Percentiles rank a stretch among this genome's conserved stretches.
Evolutionary conservation across 2,329 filamentous ascomycete genomes (phyloP).

Genomic region (Sarocladium oryzae): DNA sequence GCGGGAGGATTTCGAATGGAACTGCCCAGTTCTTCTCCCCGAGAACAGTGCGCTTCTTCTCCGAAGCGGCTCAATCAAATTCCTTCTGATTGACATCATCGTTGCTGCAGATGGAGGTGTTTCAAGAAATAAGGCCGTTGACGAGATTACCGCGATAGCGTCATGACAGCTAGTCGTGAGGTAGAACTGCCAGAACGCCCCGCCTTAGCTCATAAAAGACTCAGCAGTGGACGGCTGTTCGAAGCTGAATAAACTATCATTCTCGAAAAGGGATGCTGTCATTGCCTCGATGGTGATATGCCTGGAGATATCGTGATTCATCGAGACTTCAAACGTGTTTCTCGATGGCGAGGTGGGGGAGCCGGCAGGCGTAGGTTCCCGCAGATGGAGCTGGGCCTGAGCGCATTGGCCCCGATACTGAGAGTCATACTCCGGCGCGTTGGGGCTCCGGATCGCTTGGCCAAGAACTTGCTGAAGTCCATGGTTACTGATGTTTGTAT

Average conservation of each 20-base stretch:
- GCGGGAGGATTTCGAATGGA: neutral
- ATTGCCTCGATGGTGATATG: no score
- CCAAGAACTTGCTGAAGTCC: neutral
- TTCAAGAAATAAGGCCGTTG: neutral
- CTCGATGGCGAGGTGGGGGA: neutral
- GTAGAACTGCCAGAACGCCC: no score
- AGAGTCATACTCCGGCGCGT: neutral
- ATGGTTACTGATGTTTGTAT: no score
- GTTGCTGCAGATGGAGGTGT: no score
- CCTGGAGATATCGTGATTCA: neutral
- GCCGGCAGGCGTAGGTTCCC: neutral
- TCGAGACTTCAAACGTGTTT: neutral
- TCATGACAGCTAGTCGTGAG: no score
- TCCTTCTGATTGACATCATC: neutral
- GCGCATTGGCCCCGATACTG: neutral
- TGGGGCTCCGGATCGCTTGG: neutral
- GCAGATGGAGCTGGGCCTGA: neutral
- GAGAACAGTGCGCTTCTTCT: neutral
- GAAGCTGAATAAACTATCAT: no score
- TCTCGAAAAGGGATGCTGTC: no score
- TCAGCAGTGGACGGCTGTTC: no score
- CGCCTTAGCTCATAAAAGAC: no score
- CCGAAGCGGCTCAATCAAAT: neutral
- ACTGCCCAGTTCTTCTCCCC: neutral
- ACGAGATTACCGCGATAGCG: neutral